Conservation (phyloP, 208 protist species). For the Acanthamoeba sp. region DNA sequence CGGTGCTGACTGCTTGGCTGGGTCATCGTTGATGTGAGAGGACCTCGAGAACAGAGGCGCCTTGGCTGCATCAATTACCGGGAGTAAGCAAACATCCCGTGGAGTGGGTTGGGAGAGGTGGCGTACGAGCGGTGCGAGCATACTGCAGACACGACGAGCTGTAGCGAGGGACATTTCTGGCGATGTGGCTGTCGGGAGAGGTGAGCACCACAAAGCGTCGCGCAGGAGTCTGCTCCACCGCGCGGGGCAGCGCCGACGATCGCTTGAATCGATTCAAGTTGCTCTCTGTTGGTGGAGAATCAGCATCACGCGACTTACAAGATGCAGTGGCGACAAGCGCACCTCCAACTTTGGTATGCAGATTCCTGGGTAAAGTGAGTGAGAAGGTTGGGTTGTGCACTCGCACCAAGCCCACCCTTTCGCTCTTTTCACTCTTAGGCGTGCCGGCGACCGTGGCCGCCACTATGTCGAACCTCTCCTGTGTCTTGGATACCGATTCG, state of each 20-base stretch:
- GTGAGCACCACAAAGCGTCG: constrained; percentile 37
- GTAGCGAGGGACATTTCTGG: not conserved
- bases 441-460: not conserved
- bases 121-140: not conserved
- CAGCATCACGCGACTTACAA: not conserved
- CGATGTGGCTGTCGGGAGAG: not conserved
- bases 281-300: not conserved
- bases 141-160: not conserved
- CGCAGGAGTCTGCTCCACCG: not conserved
- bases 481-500: not conserved
- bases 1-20: not conserved
- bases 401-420: not conserved
- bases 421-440: not conserved
- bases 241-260: not conserved
- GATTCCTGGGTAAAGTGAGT: not conserved
- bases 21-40: not conserved
- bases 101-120: not conserved
- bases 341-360: not conserved
- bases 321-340: not conserved
- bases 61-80: not conserved
- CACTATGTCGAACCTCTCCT: not conserved
- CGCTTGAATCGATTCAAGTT: not conserved
- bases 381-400: constrained; percentile 9
- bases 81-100: not conserved
- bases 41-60: not conserved